Percentiles rank a stretch among this genome's conserved stretches.
Conservation (phyloP, 805 yeast species). For the Pichia phayaonensis region DNA sequence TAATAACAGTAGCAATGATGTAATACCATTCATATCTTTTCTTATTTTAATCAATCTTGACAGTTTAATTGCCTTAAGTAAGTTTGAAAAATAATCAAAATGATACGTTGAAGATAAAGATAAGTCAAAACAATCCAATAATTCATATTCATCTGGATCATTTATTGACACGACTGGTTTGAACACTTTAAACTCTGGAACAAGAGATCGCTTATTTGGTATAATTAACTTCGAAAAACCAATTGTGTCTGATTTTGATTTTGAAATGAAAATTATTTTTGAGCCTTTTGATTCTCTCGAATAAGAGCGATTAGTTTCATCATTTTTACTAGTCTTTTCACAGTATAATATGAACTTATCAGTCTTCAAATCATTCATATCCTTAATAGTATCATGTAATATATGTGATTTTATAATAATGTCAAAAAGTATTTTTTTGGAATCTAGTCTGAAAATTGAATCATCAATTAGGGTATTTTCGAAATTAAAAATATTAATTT, state of each 20-base stretch:
- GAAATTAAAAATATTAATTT: conserved; percentile 12
- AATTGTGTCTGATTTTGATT: conserved; percentile 47
- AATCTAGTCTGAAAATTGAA: conserved; percentile 28
- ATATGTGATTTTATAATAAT: conserved; percentile 47
- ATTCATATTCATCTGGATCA: conserved; percentile 4
- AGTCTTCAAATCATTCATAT: conserved; percentile 47
- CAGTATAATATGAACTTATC: conserved; percentile 43
- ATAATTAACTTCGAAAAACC: conserved; percentile 61
- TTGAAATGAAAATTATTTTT: conserved; percentile 51
- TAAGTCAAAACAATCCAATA: conserved; percentile 10
- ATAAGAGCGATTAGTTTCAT: conserved; percentile 6
- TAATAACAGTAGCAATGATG: conserved; percentile 23
- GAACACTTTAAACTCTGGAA: conserved; percentile 51
- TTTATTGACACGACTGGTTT: conserved; percentile 11
- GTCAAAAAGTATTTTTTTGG: conserved; percentile 39
- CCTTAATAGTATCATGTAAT: conserved; percentile 46
- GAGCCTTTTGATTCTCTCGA: conserved; percentile 18
- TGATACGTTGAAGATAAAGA: conserved; percentile 42
- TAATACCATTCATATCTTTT: conserved; percentile 43
- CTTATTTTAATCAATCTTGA: conserved; percentile 49
- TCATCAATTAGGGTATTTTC: conserved; percentile 22
- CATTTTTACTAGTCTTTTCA: conserved; percentile 16
- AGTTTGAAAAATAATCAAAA: conserved; percentile 39
- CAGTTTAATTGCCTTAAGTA: conserved; percentile 39
- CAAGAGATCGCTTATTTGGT: conserved; percentile 53